Base-by-base conservation (phyloP, 371 early-diverging fungal species). In the Mucor irregularis region DNA sequence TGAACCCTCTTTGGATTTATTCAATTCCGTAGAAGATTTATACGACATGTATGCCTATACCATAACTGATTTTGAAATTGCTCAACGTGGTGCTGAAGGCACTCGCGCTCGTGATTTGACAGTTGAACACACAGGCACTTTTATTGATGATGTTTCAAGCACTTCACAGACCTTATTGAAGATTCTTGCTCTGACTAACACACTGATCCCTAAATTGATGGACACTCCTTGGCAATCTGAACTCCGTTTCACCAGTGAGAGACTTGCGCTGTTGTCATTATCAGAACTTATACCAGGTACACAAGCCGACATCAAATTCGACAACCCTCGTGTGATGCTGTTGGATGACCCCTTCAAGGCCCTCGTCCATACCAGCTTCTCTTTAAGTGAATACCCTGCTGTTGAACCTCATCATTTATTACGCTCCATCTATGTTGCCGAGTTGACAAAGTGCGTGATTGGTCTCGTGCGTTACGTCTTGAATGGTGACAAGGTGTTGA, bases 301-400 rank as follows among this genome's bases (percentile, higher is more conserved):
- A 53, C 17, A 37, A 3, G 19, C 37, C 11, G 37, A 34, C 3
- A 43, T 45, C 16, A 37, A 29, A 33, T 19, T 37, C 2, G 31
- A 38, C 14, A 52, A 25, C 14, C 43, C 43, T 33, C 34, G 6
- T 7, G 33, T 54, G 22, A 50, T 21, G 43, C 91, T 90, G 3
- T 57, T 90, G 21, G 85, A 86, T 25, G 88, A 90, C 56, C 73
- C 81, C 11, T 90, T 89, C 68, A 71, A 75, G 29, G 63, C 77
- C 7, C 55, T 91, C 16, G 79, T 81, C 0, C 83, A 84, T 29
- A 30, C 82, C 45, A 74, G 83, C 16, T 72, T 86, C 47, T 64
- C 78, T 17, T 56, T 78, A 56, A 4, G 63, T 57, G 22, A 76
- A 63, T 5, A 34, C 5, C 30, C 68, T 69, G 17, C 71, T 58